Evolutionary conservation across 1,284 basidiomycete species (phyloP).

Genomic region (Mycena sp.): DNA sequence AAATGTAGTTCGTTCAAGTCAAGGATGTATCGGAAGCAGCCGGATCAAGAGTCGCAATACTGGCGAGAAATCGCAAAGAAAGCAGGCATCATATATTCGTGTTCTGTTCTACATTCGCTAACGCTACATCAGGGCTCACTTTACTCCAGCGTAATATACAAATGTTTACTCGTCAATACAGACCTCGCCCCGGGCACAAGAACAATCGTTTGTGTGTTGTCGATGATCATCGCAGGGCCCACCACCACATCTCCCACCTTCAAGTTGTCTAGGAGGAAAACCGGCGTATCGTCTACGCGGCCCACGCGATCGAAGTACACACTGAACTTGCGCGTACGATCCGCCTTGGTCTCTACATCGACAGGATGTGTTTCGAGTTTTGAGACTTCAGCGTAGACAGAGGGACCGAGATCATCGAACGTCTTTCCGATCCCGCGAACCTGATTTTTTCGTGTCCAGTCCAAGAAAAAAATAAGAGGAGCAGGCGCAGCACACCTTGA

Average conservation of each 20-base stretch:
- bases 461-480: neutral
- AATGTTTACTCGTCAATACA: constrained; percentile 75
- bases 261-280: constrained; percentile 79
- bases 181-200: constrained; percentile 78
- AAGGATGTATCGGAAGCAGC: no score
- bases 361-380: constrained; percentile 58
- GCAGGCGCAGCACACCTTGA: constrained; percentile 71
- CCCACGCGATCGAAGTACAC: constrained; percentile 87
- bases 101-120: neutral
- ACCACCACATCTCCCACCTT: constrained; percentile 73
- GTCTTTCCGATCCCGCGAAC: constrained; percentile 89
- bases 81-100: neutral
- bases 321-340: constrained; percentile 57
- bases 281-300: constrained; percentile 81
- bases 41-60: no score
- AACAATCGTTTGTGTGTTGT: constrained; percentile 93
- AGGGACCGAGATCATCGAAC: constrained; percentile 85
- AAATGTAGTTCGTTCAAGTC: no score
- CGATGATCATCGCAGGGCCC: constrained; percentile 92
- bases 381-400: constrained; percentile 81
- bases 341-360: constrained; percentile 54
- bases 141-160: constrained; percentile 72
- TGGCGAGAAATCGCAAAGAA: neutral
- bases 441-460: constrained; percentile 39
- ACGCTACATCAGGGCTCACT: constrained; percentile 3